These are phyloP conservation scores for Volvariella volvacea DNA, from an alignment of 1,284 basidiomycete genomes.

Conservation along the genomic window DNA sequence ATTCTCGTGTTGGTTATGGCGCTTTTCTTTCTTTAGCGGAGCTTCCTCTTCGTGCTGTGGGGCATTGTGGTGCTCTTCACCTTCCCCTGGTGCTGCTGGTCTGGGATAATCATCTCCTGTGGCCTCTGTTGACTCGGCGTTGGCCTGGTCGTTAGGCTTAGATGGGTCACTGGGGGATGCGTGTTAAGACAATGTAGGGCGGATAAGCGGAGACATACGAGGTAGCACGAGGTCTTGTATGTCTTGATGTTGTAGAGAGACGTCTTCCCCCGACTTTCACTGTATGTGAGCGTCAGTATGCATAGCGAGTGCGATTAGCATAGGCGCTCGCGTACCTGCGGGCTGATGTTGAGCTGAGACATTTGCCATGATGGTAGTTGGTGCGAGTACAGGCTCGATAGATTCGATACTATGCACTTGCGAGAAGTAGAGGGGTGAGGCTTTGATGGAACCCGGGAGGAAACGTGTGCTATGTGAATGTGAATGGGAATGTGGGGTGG, in stretches of 20 bases:
- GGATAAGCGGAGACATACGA: slow-evolving; percentile 1
- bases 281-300: slow-evolving; percentile 15
- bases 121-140: slow-evolving; percentile 15
- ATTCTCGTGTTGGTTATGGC: slow-evolving; percentile 35
- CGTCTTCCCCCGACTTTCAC: slow-evolving; percentile 64
- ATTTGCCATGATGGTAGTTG: too few species aligned
- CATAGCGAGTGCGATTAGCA: slow-evolving; percentile 8
- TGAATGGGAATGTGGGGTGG: too few species aligned
- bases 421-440: too few species aligned
- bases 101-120: slow-evolving; percentile 52
- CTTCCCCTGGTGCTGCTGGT: slow-evolving; percentile 36
- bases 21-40: slow-evolving; percentile 45
- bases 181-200: neutral
- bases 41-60: slow-evolving; percentile 47
- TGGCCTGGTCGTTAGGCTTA: slow-evolving; percentile 19
- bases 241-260: slow-evolving; percentile 35
- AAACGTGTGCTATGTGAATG: too few species aligned
- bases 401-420: too few species aligned
- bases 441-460: too few species aligned
- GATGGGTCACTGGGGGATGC: neutral
- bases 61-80: slow-evolving; percentile 27
- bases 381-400: too few species aligned
- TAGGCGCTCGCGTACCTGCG: slow-evolving; percentile 20
- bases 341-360: slow-evolving; percentile 18
- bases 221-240: neutral